phyloP scores from a whole-genome alignment of 495 filamentous ascomycete species.

The Penicillium odoratum region DNA sequence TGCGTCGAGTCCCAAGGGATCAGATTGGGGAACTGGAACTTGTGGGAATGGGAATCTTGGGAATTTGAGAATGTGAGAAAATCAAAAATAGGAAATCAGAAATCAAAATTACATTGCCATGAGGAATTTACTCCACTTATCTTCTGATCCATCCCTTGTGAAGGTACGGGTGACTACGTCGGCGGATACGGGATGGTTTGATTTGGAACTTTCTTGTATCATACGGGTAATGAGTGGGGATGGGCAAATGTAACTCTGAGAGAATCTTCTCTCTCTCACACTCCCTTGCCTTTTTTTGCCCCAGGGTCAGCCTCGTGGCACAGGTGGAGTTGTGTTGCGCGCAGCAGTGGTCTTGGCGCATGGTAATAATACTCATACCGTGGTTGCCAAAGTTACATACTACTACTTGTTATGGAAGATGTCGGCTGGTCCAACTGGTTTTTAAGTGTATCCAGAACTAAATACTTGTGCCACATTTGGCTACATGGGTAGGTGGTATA shows the following conservation, averaged over 20 bases:
- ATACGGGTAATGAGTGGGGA: not conserved
- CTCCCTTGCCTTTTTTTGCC: constrained; percentile 7
- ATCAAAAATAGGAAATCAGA: too few species aligned
- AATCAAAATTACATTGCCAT: not conserved
- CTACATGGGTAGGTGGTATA: too few species aligned
- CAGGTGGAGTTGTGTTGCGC: constrained; percentile 9
- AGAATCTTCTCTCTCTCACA: not conserved
- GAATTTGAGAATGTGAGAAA: not conserved
- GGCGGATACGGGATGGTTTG: constrained; percentile 7
- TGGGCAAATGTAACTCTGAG: constrained; percentile 11
- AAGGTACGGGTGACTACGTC: constrained; percentile 10
- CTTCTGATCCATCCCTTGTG: constrained; percentile 7
- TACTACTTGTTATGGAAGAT: too few species aligned
- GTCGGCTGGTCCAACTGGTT: not conserved
- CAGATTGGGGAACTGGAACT: not conserved
- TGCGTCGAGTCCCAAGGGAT: constrained; percentile 1
- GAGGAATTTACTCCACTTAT: too few species aligned
- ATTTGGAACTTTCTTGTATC: not conserved
- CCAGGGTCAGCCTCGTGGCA: constrained; percentile 17
- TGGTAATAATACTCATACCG: constrained; percentile 7
- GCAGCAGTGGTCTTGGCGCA: constrained; percentile 12
- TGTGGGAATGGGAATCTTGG: not conserved
- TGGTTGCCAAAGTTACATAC: not conserved
- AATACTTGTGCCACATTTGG: constrained; percentile 6
- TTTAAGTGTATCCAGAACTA: not conserved